Evolutionary conservation across 2,329 filamentous ascomycete genomes (phyloP).

Genomic region (Arachnopeziza araneosa): DNA sequence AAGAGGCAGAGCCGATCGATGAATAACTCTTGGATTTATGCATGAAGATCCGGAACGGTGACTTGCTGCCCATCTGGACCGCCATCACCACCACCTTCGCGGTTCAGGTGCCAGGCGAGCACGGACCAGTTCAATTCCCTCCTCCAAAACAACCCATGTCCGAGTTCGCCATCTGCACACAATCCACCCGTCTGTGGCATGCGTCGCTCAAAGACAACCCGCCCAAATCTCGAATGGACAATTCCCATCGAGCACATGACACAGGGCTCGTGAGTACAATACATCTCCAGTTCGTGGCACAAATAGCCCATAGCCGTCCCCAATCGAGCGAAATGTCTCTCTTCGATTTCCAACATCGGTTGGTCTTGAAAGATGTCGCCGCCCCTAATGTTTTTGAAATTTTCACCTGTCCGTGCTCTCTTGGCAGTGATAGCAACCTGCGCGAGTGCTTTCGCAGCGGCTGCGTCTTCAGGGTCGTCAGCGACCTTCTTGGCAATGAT

Average conservation of each 20-base stretch:
- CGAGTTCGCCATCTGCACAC: slow-evolving; percentile 65
- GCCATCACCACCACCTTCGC: no score
- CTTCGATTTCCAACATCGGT: slow-evolving; percentile 64
- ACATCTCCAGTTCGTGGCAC: slow-evolving; percentile 88
- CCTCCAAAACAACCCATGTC: slow-evolving; percentile 65
- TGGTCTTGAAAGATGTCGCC: slow-evolving; percentile 53
- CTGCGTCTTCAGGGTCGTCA: no score
- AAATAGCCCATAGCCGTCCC: slow-evolving; percentile 73
- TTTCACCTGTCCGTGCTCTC: background rate
- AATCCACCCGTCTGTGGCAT: slow-evolving; percentile 80
- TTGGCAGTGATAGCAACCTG: background rate
- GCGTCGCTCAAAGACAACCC: slow-evolving; percentile 72
- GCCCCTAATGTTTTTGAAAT: background rate
- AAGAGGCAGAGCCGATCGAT: no score
- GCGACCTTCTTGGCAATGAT: no score
- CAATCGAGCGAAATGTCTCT: slow-evolving; percentile 52
- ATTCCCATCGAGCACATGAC: slow-evolving; percentile 97
- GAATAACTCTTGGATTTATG: background rate
- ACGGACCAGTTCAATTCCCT: slow-evolving; percentile 83
- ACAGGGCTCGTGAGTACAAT: slow-evolving; percentile 92
- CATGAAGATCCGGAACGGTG: background rate
- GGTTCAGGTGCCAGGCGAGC: slow-evolving; percentile 60
- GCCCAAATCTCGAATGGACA: slow-evolving; percentile 85
- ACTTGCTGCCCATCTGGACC: background rate
- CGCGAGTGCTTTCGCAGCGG: no score